Percentiles rank a stretch among this genome's conserved stretches.
These are phyloP conservation scores for Erigeron philadelphicus DNA, from an alignment of 140 eudicot species.

Conservation along the genomic window DNA sequence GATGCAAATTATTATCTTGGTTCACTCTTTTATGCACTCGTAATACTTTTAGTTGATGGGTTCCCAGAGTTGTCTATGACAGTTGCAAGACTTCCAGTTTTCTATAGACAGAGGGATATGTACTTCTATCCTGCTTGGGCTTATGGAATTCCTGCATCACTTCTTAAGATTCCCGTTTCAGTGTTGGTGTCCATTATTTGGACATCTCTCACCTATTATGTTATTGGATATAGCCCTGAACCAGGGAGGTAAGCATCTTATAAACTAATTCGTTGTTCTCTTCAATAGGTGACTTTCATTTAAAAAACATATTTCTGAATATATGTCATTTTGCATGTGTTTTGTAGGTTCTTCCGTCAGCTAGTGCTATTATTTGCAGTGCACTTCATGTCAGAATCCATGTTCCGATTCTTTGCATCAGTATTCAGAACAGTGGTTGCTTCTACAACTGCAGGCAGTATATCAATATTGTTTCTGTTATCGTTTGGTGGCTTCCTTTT, in stretches of 20 bases:
- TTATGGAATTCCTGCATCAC: constrained; percentile 54
- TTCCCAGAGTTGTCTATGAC: constrained; percentile 55
- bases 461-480: constrained; percentile 38
- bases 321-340: constrained; percentile 6
- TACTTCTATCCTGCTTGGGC: constrained; percentile 77
- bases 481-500: constrained; percentile 57
- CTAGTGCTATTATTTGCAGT: constrained; percentile 35
- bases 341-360: constrained; percentile 64
- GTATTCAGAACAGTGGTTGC: constrained; percentile 47
- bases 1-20: constrained; percentile 56
- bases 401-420: constrained; percentile 61
- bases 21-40: constrained; percentile 44
- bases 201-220: constrained; percentile 55
- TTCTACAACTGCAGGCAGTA: constrained; percentile 41
- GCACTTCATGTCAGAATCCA: constrained; percentile 51
- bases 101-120: constrained; percentile 64
- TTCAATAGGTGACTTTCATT: neutral
- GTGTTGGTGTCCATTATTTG: constrained; percentile 47
- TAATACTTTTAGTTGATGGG: constrained; percentile 57
- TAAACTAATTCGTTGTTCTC: neutral
- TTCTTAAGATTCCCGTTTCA: constrained; percentile 53
- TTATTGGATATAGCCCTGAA: constrained; percentile 58
- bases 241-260: constrained; percentile 45
- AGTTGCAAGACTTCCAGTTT: constrained; percentile 54
- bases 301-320: neutral